Percentiles rank a stretch among this genome's conserved stretches.
Conservation (phyloP, 768 basidiomycete species). For the Mycena filopes region DNA sequence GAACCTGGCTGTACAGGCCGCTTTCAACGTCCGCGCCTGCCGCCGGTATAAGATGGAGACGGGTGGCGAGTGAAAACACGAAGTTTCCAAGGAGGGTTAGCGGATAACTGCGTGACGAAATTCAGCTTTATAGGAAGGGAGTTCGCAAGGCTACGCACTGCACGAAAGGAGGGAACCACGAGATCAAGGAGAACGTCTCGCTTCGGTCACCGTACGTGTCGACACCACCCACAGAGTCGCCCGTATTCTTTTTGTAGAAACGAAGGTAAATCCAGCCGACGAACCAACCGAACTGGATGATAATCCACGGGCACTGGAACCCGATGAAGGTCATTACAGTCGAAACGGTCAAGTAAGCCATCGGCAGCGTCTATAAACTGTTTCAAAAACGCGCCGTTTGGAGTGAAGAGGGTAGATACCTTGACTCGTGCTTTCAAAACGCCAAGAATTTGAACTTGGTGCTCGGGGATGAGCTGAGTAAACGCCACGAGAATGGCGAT, state of each 20-base stretch:
- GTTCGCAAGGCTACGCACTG: conserved; percentile 68
- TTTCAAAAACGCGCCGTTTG: conserved; percentile 18
- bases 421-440: conserved; percentile 89
- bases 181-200: conserved; percentile 94
- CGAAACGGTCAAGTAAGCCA: conserved; percentile 92
- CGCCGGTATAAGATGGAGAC: conserved; percentile 80
- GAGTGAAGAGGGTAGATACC: conserved; percentile 51
- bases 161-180: conserved; percentile 96
- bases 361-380: conserved; percentile 81
- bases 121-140: conserved; percentile 12
- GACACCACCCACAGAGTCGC: conserved; percentile 69
- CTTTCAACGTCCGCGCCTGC: conserved; percentile 74
- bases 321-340: conserved; percentile 86
- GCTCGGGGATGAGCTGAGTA: conserved; percentile 97
- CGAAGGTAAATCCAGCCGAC: conserved; percentile 95
- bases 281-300: conserved; percentile 99
- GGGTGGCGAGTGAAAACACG: conserved; percentile 73
- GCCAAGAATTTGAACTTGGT: conserved; percentile 94
- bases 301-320: conserved; percentile 88
- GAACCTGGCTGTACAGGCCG: conserved; percentile 77
- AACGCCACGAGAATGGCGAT: conserved; percentile 93
- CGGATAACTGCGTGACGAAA: conserved; percentile 63
- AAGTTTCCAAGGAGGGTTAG: conserved; percentile 74
- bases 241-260: conserved; percentile 91
- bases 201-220: conserved; percentile 92